Conservation (phyloP, 139 green algal genomes). For the Axilococcus clingmanii region DNA sequence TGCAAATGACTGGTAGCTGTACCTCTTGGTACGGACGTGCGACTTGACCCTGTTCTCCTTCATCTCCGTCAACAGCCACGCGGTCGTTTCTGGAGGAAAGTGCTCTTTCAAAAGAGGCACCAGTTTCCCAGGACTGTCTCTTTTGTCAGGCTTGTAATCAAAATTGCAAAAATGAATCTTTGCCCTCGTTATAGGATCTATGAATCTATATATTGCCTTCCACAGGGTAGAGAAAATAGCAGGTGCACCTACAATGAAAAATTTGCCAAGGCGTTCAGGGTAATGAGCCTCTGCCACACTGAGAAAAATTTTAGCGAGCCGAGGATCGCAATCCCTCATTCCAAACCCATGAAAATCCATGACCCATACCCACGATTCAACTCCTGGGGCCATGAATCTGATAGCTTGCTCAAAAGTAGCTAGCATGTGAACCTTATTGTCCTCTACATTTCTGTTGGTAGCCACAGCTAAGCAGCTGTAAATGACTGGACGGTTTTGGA, state of each 20-base stretch:
- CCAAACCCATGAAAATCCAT: constrained; percentile 65
- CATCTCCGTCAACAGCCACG: constrained; percentile 44
- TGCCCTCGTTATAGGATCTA: constrained; percentile 57
- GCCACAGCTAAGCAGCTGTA: constrained; percentile 55
- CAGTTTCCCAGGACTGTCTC: constrained; percentile 21
- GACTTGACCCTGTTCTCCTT: constrained; percentile 1
- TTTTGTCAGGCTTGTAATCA: constrained; percentile 21
- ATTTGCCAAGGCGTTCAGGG: constrained; percentile 60
- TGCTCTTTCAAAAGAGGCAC: constrained; percentile 26
- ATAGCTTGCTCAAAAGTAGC: constrained; percentile 47
- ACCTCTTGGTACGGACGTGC: neutral
- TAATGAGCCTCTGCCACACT: constrained; percentile 57
- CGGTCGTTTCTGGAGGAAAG: constrained; percentile 33
- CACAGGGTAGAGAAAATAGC: constrained; percentile 56
- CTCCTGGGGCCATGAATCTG: constrained; percentile 34
- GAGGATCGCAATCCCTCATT: constrained; percentile 44
- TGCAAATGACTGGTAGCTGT: neutral
- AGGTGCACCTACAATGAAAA: constrained; percentile 58
- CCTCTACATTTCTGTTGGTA: constrained; percentile 37
- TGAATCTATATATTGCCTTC: constrained; percentile 38
- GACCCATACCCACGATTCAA: constrained; percentile 64
- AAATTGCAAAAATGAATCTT: constrained; percentile 45
- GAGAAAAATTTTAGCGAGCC: constrained; percentile 54
- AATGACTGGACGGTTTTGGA: constrained; percentile 42
- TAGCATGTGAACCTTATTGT: constrained; percentile 59